Percentiles rank a stretch among this genome's conserved stretches.
These are phyloP conservation scores for Pseudogymnoascus sp. DNA, from an alignment of 2,329 filamentous ascomycete genomes.

Conservation along the genomic window DNA sequence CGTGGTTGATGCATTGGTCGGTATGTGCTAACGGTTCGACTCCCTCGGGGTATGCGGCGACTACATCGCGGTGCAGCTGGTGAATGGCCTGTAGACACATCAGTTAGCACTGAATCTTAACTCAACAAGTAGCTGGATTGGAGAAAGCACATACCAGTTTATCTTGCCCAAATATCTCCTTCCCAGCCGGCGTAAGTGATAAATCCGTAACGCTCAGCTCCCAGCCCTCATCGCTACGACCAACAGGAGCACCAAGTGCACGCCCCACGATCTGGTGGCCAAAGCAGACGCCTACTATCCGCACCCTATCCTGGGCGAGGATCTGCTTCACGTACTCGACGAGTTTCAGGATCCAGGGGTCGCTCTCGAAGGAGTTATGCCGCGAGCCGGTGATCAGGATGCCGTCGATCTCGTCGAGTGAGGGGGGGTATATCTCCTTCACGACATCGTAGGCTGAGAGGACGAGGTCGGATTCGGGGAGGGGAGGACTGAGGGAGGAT, in stretches of 20 bases:
- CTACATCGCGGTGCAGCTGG: conserved; percentile 81
- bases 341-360: conserved; percentile 68
- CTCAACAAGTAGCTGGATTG: background rate
- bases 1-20: conserved; percentile 64
- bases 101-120: background rate
- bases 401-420: conserved; percentile 67
- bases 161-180: conserved; percentile 61
- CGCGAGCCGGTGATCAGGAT: conserved; percentile 72
- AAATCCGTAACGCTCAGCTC: conserved; percentile 69
- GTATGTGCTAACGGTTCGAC: conserved; percentile 58
- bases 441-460: conserved; percentile 67
- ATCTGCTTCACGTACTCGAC: conserved; percentile 57
- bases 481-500: background rate
- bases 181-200: conserved; percentile 59
- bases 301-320: conserved; percentile 53
- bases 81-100: conserved; percentile 51
- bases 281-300: conserved; percentile 76
- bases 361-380: conserved; percentile 64
- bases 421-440: conserved; percentile 58
- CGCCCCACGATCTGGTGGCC: conserved; percentile 79
- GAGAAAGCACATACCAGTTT: conserved; percentile 37
- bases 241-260: conserved; percentile 61
- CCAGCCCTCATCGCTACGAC: conserved; percentile 62
- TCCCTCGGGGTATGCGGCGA: conserved; percentile 53
- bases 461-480: conserved; percentile 35